Base-by-base conservation (phyloP, 2,329 filamentous ascomycete species). In the Fusarium chaquense region DNA sequence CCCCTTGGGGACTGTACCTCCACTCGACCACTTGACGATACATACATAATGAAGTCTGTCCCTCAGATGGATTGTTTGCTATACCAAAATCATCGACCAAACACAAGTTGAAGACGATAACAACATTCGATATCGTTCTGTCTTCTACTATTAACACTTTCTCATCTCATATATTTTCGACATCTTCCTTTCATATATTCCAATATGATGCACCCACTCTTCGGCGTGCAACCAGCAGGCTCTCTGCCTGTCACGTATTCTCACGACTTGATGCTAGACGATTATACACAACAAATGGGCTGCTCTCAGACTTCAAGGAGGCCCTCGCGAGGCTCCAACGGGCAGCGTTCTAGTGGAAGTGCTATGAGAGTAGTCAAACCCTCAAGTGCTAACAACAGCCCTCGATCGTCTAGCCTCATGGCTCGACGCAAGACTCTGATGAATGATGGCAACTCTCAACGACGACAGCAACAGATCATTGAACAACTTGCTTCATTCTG, bases 361-460 rank as follows among this genome's bases (percentile, higher is more conserved):
- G 80, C 81, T 61, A 89, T 87, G 86, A 85, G 90, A 64, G 82
- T 93, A 40, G 80, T 80, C 58, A 93, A 93, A 78, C 88, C 90
- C 16, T 86, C 81, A 69, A 92, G 90, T 78, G 86, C 89, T 69
- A 91, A 84, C 82, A 92, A 87, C 79, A 93, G 91, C 77, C 91
- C 90, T 16, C 84, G 88, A 71, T 83, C 83, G 6, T 81, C 83
- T n/a, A 76, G 79, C 20, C 77, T 82, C 69, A 80, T 84, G 71
- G 80, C 81, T 60, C 81, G 87, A 70, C 83, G 89, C 75, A 87
- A 85, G 76, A 89, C 87, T 3, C 77, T 88, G 64, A 83, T 88
- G 77, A 83, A 85, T 75, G 83, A 89, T 67, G 76, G 77, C 63
- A 80, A 77, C 68, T 77, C 84, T 62, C 81, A 80, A 65, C 80